These are phyloP conservation scores for Nadsonia starkeyi-henricii DNA, from an alignment of 1,139 yeast species.

Conservation along the genomic window DNA sequence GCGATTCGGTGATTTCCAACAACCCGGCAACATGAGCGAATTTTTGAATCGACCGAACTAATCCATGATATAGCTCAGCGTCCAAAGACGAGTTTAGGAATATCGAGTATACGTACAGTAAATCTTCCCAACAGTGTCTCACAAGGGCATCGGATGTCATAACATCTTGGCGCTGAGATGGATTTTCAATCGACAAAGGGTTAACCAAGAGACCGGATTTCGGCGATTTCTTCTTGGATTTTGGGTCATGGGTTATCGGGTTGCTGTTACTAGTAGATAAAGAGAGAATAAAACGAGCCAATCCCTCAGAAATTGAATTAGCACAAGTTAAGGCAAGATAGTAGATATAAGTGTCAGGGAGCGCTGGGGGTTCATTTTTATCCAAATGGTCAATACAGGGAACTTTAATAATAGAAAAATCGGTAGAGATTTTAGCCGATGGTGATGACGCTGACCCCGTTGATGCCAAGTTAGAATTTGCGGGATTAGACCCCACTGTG, in stretches of 20 bases:
- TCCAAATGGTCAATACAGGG: conserved; percentile 64
- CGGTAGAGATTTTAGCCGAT: conserved; percentile 4
- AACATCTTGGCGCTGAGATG: background rate
- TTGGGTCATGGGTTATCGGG: background rate
- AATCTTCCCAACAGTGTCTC: background rate
- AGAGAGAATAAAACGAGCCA: conserved; percentile 41
- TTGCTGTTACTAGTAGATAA: conserved; percentile 2
- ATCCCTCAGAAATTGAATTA: conserved; percentile 50
- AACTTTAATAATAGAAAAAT: conserved; percentile 24
- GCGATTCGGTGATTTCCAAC: conserved; percentile 37
- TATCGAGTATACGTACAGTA: background rate
- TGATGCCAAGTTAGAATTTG: background rate
- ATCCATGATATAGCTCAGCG: background rate
- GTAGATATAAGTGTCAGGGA: conserved; percentile 50
- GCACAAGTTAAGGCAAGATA: conserved; percentile 45
- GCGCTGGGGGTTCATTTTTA: conserved; percentile 51
- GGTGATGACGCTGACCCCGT: conserved; percentile 7
- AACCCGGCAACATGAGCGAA: conserved; percentile 73
- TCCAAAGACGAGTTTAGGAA: background rate
- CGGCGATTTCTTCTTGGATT: background rate
- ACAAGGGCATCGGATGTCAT: background rate
- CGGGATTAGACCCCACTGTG: conserved; percentile 13
- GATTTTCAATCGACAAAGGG: background rate
- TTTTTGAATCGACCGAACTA: conserved; percentile 61
- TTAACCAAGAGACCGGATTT: background rate